Base-by-base conservation (phyloP, 1,139 yeast genomes). In the Waltiozyma sp. region DNA sequence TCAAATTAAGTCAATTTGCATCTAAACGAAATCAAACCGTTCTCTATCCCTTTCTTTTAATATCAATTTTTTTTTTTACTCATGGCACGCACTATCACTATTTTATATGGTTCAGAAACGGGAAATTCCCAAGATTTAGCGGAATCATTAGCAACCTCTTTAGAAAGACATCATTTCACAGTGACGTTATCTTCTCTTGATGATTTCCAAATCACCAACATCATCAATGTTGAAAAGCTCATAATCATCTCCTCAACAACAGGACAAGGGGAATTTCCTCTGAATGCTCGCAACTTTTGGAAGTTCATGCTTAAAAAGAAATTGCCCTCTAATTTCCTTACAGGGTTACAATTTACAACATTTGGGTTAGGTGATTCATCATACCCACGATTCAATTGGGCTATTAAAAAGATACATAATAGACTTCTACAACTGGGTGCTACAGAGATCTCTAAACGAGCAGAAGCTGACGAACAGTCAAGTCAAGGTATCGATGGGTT, bases 361-460 rank as follows among this genome's bases (percentile, higher is more conserved):
- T 80, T 91, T 58, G 99, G 98, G 0, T 65, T 93, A 2, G 99
- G 99, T n/a, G 97, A 91, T 59, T 81, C 96, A 0, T 82, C 95
- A 2, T 91, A 91, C 57, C 83, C 94, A 4, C 75, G 81, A 52
- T 89, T 77, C 64, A 91, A 91, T 61, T 80, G 80, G 70, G 96
- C 96, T 13, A 75, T 84, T 34, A 74, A 81, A 48, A 89, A 91
- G 58, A 60, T 93, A 16, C 95, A 89, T 56, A 72, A 79, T 11
- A 69, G 99, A 46, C 58, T 91, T 37, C 54, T 62, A 3, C 96
- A 89, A 61, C 65, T 93, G 19, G 98, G 98, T 0, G 95, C 93
- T 5, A 51, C 52, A 1, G 94, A 83, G 53, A 62, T 87, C 16
- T 70, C 81, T 42, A 72, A 73, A 7, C 67, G 96, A 41, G 85